Percentiles rank a stretch among this genome's conserved stretches.
Evolutionary conservation across 2,329 filamentous ascomycete species (phyloP).

Genomic region (Exophiala oligosperma): DNA sequence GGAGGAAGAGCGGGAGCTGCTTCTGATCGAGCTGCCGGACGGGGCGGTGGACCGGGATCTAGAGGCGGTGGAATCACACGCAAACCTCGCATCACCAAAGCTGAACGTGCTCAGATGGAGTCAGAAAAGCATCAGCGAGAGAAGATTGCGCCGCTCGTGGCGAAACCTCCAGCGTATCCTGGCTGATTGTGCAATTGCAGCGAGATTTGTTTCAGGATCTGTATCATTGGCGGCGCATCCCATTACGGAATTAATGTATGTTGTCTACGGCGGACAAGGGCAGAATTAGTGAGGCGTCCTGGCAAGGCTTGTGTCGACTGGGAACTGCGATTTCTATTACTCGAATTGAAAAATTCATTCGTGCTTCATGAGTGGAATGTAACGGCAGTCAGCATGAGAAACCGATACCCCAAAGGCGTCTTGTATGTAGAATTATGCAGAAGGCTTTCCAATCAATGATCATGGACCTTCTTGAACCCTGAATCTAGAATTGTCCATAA

Average conservation of each 20-base stretch:
- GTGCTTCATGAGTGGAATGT: not conserved
- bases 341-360: too few species aligned
- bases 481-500: too few species aligned
- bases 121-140: constrained; percentile 78
- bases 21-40: constrained; percentile 23
- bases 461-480: too few species aligned
- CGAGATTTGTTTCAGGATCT: not conserved
- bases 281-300: too few species aligned
- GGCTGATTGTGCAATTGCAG: not conserved
- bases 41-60: constrained; percentile 26
- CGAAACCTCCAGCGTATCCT: constrained; percentile 30
- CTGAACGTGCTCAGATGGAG: constrained; percentile 77
- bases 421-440: too few species aligned
- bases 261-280: too few species aligned
- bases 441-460: too few species aligned
- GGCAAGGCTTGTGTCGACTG: too few species aligned
- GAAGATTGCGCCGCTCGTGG: constrained; percentile 40
- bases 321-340: too few species aligned
- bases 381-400: not conserved
- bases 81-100: constrained; percentile 84
- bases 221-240: not conserved
- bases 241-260: too few species aligned
- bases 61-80: constrained; percentile 58
- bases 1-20: constrained; percentile 37
- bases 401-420: too few species aligned